phyloP scores from a whole-genome alignment of 441 rosid genomes.

The Adansonia rubrostipa region DNA sequence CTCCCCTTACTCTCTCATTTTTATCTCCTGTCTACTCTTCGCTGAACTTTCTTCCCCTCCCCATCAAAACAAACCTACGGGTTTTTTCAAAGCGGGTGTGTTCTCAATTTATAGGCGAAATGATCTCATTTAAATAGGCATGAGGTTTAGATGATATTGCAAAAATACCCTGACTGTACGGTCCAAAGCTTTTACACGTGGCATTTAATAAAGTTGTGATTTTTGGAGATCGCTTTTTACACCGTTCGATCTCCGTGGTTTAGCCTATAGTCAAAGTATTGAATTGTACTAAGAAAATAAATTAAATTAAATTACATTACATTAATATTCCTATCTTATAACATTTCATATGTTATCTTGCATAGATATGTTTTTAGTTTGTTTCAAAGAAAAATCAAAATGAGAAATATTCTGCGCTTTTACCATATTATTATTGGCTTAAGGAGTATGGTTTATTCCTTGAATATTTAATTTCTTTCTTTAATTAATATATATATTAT shows the following conservation, averaged over 20 bases:
- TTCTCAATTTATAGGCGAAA: background rate
- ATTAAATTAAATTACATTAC: too few species aligned
- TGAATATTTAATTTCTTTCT: too few species aligned
- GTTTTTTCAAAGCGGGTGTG: background rate
- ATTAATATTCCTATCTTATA: too few species aligned
- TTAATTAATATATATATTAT: too few species aligned
- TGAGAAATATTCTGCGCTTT: too few species aligned
- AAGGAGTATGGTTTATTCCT: too few species aligned
- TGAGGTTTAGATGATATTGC: background rate
- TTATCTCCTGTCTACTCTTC: background rate
- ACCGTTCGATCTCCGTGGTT: background rate
- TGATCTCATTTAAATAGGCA: background rate
- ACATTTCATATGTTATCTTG: too few species aligned
- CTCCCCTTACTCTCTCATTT: background rate
- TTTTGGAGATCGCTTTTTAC: background rate
- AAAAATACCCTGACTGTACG: background rate
- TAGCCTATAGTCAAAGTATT: background rate
- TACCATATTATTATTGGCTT: too few species aligned
- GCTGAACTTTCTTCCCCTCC: background rate
- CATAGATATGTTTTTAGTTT: too few species aligned
- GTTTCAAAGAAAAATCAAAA: too few species aligned
- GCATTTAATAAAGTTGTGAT: background rate
- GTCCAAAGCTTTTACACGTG: conserved; percentile 21
- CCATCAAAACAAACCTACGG: background rate
- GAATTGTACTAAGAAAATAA: too few species aligned